phyloP scores from a whole-genome alignment of 208 protist species.

The Acanthamoeba divionensis region DNA sequence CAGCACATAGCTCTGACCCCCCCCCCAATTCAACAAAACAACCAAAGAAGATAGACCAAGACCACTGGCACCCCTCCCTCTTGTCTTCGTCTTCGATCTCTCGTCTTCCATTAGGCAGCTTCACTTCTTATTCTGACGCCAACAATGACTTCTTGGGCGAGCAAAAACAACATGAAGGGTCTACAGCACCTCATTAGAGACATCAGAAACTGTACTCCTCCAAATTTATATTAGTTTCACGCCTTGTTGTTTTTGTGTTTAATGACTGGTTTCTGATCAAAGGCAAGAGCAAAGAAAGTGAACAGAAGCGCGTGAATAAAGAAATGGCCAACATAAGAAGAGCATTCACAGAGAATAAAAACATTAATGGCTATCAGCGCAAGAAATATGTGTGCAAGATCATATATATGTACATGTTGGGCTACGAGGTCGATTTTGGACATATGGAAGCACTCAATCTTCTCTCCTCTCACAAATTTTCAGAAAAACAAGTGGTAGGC shows the following conservation, averaged over 20 bases:
- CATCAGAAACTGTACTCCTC: conserved; percentile 32
- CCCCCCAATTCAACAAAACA: too few species aligned
- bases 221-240: not conserved
- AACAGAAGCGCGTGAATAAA: conserved; percentile 94
- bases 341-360: conserved; percentile 90
- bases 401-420: conserved; percentile 99
- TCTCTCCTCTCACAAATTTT: conserved; percentile 91
- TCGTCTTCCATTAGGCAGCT: too few species aligned
- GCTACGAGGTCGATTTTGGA: conserved; percentile 99
- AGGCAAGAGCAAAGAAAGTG: conserved; percentile 86
- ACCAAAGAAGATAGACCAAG: too few species aligned
- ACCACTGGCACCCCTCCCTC: too few species aligned
- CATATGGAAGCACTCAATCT: conserved; percentile 98
- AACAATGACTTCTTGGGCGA: not conserved
- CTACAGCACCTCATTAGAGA: conserved; percentile 40
- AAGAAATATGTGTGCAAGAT: conserved; percentile 99
- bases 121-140: too few species aligned
- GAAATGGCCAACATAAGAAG: conserved; percentile 98
- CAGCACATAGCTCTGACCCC: too few species aligned
- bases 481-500: conserved; percentile 94
- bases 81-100: too few species aligned
- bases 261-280: too few species aligned
- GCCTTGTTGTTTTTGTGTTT: not conserved
- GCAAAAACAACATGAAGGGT: conserved; percentile 41
- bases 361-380: conserved; percentile 88